Evolutionary conservation across 805 yeast species (phyloP).

Genomic region (Cyberlindnera nakhonratchasimensis): DNA sequence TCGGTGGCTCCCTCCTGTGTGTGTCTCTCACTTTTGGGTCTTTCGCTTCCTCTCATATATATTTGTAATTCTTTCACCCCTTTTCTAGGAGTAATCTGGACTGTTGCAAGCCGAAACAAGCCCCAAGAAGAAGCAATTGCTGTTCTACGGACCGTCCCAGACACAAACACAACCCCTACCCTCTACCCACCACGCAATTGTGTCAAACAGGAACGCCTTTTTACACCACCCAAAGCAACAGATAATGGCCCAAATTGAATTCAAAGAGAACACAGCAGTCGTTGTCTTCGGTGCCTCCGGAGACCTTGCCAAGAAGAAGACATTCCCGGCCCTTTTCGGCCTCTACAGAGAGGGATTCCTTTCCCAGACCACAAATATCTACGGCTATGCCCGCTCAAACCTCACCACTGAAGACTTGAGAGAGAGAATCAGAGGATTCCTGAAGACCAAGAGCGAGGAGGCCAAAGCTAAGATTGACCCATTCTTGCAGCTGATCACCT

Average conservation of each 20-base stretch:
- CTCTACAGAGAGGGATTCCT: conserved; percentile 73
- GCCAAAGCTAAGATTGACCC: conserved; percentile 45
- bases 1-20: neutral
- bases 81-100: no score
- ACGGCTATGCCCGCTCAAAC: conserved; percentile 90
- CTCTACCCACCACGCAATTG: no score
- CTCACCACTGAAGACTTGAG: conserved; percentile 65
- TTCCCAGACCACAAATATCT: conserved; percentile 64
- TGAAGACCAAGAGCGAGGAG: conserved; percentile 50
- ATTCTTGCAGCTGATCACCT: conserved; percentile 63
- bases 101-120: neutral
- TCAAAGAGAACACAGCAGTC: conserved; percentile 64
- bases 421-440: conserved; percentile 58
- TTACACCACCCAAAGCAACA: no score
- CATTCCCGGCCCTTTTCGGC: conserved; percentile 84
- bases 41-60: neutral
- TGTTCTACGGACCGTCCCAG: no score
- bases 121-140: no score
- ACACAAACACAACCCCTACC: no score
- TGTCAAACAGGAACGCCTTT: no score
- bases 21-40: no score
- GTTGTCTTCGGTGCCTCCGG: conserved; percentile 95
- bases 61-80: neutral
- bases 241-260: no score
- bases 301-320: conserved; percentile 91